Evolutionary conservation across 257 asterid genomes (phyloP).

Genomic region (Solanum megistacrolobum): DNA sequence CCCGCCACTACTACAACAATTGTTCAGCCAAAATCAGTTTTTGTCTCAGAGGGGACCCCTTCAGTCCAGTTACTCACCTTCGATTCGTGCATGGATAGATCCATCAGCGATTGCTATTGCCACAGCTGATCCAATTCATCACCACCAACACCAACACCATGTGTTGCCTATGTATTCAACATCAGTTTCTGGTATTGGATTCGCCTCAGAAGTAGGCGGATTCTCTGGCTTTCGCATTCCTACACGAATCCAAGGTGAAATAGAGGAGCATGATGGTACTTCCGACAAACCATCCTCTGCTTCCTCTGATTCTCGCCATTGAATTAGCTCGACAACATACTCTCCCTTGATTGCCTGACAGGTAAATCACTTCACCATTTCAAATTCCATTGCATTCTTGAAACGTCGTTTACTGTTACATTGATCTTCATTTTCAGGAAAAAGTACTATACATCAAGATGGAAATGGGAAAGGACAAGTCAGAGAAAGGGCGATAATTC

Average conservation of each 20-base stretch:
- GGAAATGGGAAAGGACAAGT: conserved; percentile 5
- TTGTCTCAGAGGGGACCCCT: conserved; percentile 99
- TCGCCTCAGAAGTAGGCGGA: conserved; percentile 61
- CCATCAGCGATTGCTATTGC: conserved; percentile 41
- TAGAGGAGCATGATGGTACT: conserved; percentile 94
- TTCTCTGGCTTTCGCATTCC: conserved; percentile 75
- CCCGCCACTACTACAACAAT: conserved; percentile 56
- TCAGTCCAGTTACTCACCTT: conserved; percentile 99
- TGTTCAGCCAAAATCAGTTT: conserved; percentile 53
- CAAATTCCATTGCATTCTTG: not conserved
- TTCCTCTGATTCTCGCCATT: conserved; percentile 94
- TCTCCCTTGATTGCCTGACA: conserved; percentile 8
- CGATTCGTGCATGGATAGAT: conserved; percentile 95
- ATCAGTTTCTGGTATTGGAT: conserved; percentile 48
- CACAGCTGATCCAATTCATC: conserved; percentile 38
- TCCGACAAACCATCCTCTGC: conserved; percentile 96
- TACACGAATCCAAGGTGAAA: conserved; percentile 94
- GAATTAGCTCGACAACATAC: conserved; percentile 18
- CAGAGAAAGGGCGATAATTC: conserved; percentile 12
- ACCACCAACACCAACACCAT: conserved; percentile 34
- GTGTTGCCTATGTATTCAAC: conserved; percentile 41
- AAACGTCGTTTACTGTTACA: not conserved
- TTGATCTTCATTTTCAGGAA: conserved; percentile 22
- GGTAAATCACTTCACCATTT: conserved; percentile 15
- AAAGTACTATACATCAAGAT: not conserved